Conservation (phyloP, 2,329 filamentous ascomycete species). For the Colletotrichum zoysiae region DNA sequence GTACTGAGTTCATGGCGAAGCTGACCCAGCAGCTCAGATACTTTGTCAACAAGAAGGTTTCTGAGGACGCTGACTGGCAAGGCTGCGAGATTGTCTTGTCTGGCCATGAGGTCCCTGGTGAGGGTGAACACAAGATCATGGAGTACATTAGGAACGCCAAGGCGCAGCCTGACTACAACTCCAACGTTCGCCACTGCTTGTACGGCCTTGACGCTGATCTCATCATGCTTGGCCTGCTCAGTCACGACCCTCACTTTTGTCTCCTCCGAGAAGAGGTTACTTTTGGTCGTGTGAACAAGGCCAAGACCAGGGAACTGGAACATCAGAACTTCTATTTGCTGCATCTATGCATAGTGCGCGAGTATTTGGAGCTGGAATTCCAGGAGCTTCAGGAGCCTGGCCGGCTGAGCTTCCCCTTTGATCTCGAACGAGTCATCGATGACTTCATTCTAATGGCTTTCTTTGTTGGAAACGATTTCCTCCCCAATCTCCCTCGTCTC, state of each 20-base stretch:
- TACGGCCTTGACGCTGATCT: slow-evolving; percentile 98
- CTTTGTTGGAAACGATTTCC: slow-evolving; percentile 99
- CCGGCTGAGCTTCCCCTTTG: slow-evolving; percentile 80
- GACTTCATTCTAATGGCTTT: slow-evolving; percentile 99
- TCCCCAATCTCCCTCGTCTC: slow-evolving; percentile 94
- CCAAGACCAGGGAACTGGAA: slow-evolving; percentile 95
- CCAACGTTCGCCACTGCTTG: slow-evolving; percentile 94
- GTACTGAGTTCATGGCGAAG: slow-evolving; percentile 98
- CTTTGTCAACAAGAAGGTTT: slow-evolving; percentile 98
- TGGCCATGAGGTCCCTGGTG: slow-evolving; percentile 96
- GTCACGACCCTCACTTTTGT: slow-evolving; percentile 98
- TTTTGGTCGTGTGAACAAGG: slow-evolving; percentile 88
- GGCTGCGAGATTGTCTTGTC: slow-evolving; percentile 95
- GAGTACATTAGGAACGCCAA: slow-evolving; percentile 99
- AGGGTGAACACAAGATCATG: slow-evolving; percentile 99
- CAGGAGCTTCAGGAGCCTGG: slow-evolving; percentile 87
- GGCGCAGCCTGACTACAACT: slow-evolving; percentile 91
- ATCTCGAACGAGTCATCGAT: slow-evolving; percentile 97
- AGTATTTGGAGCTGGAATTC: slow-evolving; percentile 97
- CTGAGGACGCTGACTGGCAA: slow-evolving; percentile 97
- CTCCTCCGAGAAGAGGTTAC: slow-evolving; percentile 97
- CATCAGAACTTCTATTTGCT: slow-evolving; percentile 99
- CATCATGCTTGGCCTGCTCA: slow-evolving; percentile 97
- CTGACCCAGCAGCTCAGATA: slow-evolving; percentile 95
- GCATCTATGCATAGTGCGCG: slow-evolving; percentile 96